Conservation (phyloP, 768 basidiomycete genomes). For the Psilocybe subaeruginosa region DNA sequence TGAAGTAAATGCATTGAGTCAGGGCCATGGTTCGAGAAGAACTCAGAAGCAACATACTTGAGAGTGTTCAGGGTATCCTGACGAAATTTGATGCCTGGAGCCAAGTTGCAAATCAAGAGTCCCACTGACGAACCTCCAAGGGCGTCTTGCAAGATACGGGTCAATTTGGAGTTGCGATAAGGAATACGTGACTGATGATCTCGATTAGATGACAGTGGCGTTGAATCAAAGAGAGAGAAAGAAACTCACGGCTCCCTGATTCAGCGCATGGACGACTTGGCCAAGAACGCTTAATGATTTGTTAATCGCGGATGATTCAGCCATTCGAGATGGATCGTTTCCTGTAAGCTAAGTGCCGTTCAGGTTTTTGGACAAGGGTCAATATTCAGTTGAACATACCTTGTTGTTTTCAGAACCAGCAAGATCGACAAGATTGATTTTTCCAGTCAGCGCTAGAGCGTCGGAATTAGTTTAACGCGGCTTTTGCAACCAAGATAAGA, state of each 20-base stretch:
- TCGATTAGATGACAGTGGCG: constrained; percentile 7
- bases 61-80: constrained; percentile 91
- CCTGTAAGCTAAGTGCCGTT: constrained; percentile 62
- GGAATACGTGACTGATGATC: constrained; percentile 70
- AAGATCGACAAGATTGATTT: constrained; percentile 86
- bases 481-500: constrained; percentile 1
- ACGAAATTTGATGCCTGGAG: constrained; percentile 80
- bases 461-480: neutral
- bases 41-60: constrained; percentile 53
- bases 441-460: constrained; percentile 63
- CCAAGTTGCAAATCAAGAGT: constrained; percentile 84
- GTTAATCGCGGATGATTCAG: constrained; percentile 89
- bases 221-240: constrained; percentile 16
- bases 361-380: neutral
- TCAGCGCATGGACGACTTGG: constrained; percentile 86
- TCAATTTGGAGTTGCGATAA: constrained; percentile 89
- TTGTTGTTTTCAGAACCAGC: constrained; percentile 94
- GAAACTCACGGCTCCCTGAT: constrained; percentile 62
- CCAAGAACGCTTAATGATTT: constrained; percentile 86
- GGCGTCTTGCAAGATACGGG: constrained; percentile 87
- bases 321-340: constrained; percentile 85
- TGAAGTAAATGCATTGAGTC: constrained; percentile 13
- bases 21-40: neutral
- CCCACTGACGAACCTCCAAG: constrained; percentile 82
- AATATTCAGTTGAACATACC: constrained; percentile 32